Conservation (phyloP, 2,329 filamentous ascomycete species). For the Hypoxylon sp. region DNA sequence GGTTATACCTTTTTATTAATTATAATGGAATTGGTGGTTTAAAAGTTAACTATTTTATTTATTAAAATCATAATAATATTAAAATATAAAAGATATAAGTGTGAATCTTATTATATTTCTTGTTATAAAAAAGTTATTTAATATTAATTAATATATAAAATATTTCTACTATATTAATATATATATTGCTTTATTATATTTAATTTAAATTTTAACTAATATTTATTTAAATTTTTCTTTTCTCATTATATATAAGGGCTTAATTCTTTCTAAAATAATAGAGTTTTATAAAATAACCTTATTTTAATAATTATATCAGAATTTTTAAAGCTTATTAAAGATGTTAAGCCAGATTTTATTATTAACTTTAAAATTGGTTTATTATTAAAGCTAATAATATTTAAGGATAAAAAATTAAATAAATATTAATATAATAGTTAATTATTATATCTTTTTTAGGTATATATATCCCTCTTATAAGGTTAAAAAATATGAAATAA, state of each 20-base stretch:
- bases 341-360: background rate
- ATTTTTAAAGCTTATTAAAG: background rate
- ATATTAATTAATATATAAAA: conserved; percentile 1
- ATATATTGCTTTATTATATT: conserved; percentile 3
- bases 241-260: background rate
- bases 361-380: background rate
- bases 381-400: background rate
- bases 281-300: background rate
- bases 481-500: background rate
- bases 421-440: background rate
- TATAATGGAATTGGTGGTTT: background rate
- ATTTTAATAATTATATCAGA: background rate
- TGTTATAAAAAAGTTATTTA: background rate
- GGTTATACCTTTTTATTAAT: background rate
- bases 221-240: background rate
- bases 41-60: background rate
- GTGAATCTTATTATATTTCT: background rate
- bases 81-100: conserved; percentile 2
- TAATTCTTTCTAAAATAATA: background rate
- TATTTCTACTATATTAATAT: background rate
- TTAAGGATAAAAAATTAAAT: too few species aligned
- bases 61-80: conserved; percentile 1
- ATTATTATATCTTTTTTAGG: background rate
- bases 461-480: background rate
- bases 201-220: background rate